phyloP scores from a whole-genome alignment of 345 rosid genomes.

The Camelina neglecta region DNA sequence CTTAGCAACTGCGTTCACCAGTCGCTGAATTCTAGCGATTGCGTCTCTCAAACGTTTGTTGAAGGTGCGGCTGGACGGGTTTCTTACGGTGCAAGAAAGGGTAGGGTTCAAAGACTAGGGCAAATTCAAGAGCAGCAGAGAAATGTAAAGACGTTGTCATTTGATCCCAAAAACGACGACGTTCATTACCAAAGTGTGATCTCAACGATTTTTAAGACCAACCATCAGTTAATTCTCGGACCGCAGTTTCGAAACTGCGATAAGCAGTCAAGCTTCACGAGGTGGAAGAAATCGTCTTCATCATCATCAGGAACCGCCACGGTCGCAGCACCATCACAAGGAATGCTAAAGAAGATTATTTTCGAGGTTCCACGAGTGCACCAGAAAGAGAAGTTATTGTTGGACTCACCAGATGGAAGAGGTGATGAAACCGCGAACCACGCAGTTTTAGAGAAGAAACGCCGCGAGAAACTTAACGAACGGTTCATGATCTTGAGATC shows the following conservation, averaged over 20 bases:
- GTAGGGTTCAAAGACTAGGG: slow-evolving; percentile 40
- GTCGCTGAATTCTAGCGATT: slow-evolving; percentile 75
- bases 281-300: slow-evolving; percentile 59
- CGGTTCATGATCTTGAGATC: slow-evolving; percentile 63
- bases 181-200: slow-evolving; percentile 69
- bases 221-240: slow-evolving; percentile 61
- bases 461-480: slow-evolving; percentile 60
- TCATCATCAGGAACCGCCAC: slow-evolving; percentile 37
- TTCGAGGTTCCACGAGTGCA: slow-evolving; percentile 74
- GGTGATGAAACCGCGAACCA: slow-evolving; percentile 52
- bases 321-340: slow-evolving; percentile 45
- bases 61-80: slow-evolving; percentile 48
- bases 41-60: slow-evolving; percentile 65
- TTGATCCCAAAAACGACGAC: slow-evolving; percentile 46
- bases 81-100: slow-evolving; percentile 38
- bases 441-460: slow-evolving; percentile 53
- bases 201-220: slow-evolving; percentile 62
- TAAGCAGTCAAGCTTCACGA: slow-evolving; percentile 61
- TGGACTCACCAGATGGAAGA: slow-evolving; percentile 47
- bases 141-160: slow-evolving; percentile 42
- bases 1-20: slow-evolving; percentile 63
- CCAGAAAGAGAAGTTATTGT: slow-evolving; percentile 39
- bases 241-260: slow-evolving; percentile 49
- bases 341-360: slow-evolving; percentile 69
- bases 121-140: slow-evolving; percentile 47